phyloP scores from a whole-genome alignment of 2,329 filamentous ascomycete species.

The Aspergillus sclerotialis region DNA sequence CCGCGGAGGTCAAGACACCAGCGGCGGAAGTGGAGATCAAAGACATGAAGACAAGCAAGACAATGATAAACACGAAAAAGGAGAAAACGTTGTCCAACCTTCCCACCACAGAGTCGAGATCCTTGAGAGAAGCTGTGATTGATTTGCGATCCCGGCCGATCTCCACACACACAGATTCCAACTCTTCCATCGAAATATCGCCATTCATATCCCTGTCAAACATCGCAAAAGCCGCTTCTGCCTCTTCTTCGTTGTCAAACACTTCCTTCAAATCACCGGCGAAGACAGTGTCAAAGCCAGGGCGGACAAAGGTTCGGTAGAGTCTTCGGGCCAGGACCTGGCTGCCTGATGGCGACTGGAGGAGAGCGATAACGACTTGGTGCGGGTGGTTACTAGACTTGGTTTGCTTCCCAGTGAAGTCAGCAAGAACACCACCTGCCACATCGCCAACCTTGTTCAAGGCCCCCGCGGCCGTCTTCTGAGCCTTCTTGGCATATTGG shows the following conservation, averaged over 20 bases:
- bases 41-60: slow-evolving; percentile 78
- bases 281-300: slow-evolving; percentile 67
- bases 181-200: slow-evolving; percentile 90
- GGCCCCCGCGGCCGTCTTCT: slow-evolving; percentile 67
- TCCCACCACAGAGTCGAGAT: slow-evolving; percentile 85
- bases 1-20: slow-evolving; percentile 80
- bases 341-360: slow-evolving; percentile 64
- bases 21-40: slow-evolving; percentile 87
- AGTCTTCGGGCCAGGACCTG: slow-evolving; percentile 81
- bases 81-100: slow-evolving; percentile 86
- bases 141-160: slow-evolving; percentile 92
- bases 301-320: slow-evolving; percentile 76
- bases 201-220: slow-evolving; percentile 97
- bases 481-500: slow-evolving; percentile 59
- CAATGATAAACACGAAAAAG: slow-evolving; percentile 75
- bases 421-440: slow-evolving; percentile 77
- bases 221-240: slow-evolving; percentile 80
- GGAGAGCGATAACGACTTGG: slow-evolving; percentile 73
- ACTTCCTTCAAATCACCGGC: slow-evolving; percentile 71
- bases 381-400: slow-evolving; percentile 68
- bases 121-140: slow-evolving; percentile 89
- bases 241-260: slow-evolving; percentile 77
- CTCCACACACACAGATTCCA: slow-evolving; percentile 88
- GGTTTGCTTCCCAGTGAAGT: slow-evolving; percentile 72
- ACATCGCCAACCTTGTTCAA: slow-evolving; percentile 77